phyloP scores from a whole-genome alignment of 2,329 filamentous ascomycete species.

The Diplodia scrobiculata region DNA sequence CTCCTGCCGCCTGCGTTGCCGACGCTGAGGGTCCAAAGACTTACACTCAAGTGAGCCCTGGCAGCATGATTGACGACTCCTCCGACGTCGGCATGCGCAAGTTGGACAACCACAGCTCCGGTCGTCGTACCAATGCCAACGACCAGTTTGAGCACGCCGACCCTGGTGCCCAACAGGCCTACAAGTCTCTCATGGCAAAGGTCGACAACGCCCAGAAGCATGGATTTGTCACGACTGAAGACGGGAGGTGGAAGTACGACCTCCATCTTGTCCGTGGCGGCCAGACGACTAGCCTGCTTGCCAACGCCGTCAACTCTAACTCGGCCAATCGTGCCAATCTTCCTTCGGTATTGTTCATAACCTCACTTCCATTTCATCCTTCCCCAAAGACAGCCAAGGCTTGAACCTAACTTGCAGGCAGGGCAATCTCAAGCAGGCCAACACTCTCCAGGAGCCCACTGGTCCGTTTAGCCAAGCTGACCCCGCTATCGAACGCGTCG shows the following conservation, averaged over 20 bases:
- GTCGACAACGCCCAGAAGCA: background rate
- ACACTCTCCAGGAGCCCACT: background rate
- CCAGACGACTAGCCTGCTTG: background rate
- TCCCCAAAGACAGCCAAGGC: background rate
- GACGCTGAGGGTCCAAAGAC: background rate
- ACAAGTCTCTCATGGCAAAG: background rate
- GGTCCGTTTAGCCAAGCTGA: background rate
- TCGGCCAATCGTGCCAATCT: background rate
- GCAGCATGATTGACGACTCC: background rate
- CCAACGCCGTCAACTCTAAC: background rate
- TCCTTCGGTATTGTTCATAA: background rate
- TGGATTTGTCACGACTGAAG: background rate
- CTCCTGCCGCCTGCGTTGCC: no score
- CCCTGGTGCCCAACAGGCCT: background rate
- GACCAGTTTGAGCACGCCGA: background rate
- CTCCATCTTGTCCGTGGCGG: background rate
- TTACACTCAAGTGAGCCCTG: background rate
- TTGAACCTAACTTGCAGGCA: background rate
- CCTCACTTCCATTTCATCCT: background rate
- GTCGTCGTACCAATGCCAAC: background rate
- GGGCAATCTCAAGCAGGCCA: background rate
- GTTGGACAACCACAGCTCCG: background rate
- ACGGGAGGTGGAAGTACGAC: background rate
- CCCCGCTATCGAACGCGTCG: background rate
- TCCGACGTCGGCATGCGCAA: background rate